Base-by-base conservation (phyloP, 2,329 filamentous ascomycete species). In the Bipolaris gigantea region DNA sequence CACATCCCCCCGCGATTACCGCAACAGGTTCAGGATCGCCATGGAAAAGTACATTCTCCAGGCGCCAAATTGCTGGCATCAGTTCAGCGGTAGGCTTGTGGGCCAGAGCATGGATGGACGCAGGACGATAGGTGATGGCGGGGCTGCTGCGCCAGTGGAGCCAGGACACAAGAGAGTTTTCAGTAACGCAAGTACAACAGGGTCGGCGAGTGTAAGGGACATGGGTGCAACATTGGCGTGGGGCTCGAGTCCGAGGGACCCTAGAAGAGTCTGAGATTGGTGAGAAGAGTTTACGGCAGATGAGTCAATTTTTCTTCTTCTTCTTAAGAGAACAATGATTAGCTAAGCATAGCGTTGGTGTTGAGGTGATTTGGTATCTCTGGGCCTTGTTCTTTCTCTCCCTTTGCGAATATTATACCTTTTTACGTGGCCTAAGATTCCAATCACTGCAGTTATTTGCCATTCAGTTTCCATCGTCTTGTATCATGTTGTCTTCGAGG, bases 1-100 rank as follows among this genome's bases (percentile, higher is more conserved):
- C 46, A 99, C 94, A 10, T 95, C 90, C 75, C 95, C 94, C 2
- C 96, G 94, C 77, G 94, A 99, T 76, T 99, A 99, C 74, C 95
- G 97, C 75, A 92, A 89, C 64, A 86, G 94, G 5, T 99, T 99
- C 79, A 80, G 94, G 61, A 93, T 97, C 76, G 92, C 92, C 11
- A 99, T 99, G 94, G 90, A 92, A 66, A 86, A 92, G 83, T 90
- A 90, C 65, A 90, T 90, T 50, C 77, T 91, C 23, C 86, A 89
- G 71, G 85, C 87, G 10, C 88, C 88, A 5, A 89, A 89, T 66
- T 89, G 86, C 72, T 91, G 88, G 88, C 87, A 90, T 70, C 81
- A 88, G 59, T 90, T 90, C 21, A 58, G 61, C 2, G 70, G 68
- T 0, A 46, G 68, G 4, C 51, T 69, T 19, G 64, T 63, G 2